A percentile compares a stretch with the other conserved stretches of the same genome.
These are phyloP conservation scores for Fimicolochytrium jonesii DNA, from an alignment of 192 early-diverging fungal species.

Conservation along the genomic window DNA sequence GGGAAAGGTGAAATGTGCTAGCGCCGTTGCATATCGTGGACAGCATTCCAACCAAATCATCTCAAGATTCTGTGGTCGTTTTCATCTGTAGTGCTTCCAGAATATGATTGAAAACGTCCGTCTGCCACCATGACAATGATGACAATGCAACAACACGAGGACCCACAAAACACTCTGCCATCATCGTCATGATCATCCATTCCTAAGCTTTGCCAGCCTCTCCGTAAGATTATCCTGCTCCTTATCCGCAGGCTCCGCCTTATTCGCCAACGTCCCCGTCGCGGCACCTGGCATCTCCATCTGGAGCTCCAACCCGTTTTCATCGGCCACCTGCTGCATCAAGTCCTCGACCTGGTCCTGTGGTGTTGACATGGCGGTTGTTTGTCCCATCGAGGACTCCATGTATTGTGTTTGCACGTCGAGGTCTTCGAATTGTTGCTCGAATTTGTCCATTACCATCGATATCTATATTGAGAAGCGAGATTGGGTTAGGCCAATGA, in stretches of 20 bases:
- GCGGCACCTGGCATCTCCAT: slow-evolving; percentile 55
- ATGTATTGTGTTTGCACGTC: slow-evolving; percentile 97
- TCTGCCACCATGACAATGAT: too few relatives aligned
- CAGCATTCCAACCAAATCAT: too few relatives aligned
- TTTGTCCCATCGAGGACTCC: slow-evolving; percentile 87
- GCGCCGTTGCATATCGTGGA: too few relatives aligned
- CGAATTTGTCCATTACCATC: slow-evolving; percentile 98
- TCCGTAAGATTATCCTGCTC: slow-evolving; percentile 59
- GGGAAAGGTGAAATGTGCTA: too few relatives aligned
- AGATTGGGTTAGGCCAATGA: neutral
- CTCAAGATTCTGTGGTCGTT: too few relatives aligned
- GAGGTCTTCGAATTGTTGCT: slow-evolving; percentile 92
- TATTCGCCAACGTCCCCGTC: slow-evolving; percentile 9
- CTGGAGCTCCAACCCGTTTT: slow-evolving; percentile 88
- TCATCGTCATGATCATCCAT: too few relatives aligned
- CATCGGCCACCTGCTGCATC: slow-evolving; percentile 96
- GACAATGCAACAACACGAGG: too few relatives aligned
- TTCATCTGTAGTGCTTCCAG: too few relatives aligned
- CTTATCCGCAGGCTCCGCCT: slow-evolving; percentile 38
- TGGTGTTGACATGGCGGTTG: slow-evolving; percentile 82
- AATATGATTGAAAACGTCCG: too few relatives aligned
- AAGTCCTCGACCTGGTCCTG: slow-evolving; percentile 88
- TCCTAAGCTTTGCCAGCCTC: slow-evolving; percentile 61
- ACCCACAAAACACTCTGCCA: too few relatives aligned
- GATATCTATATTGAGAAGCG: slow-evolving; percentile 63